Base-by-base conservation (phyloP, 2,329 filamentous ascomycete genomes). In the Chalara sp. region DNA sequence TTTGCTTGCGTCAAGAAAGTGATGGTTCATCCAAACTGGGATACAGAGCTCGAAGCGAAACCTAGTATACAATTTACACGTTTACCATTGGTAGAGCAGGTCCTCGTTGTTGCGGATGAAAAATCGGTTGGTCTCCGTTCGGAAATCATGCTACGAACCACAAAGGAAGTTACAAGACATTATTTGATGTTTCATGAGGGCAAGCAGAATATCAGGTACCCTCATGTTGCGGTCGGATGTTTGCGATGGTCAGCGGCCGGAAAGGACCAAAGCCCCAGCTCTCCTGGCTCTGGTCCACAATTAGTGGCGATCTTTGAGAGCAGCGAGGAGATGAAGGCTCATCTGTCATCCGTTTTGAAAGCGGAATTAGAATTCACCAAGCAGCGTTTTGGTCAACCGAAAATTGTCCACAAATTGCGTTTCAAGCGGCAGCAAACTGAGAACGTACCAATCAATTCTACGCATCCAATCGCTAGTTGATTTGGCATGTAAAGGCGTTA, bases 11-110 rank as follows among this genome's bases (percentile, higher is more conserved):
- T 58, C 1, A 47, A 50, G 12, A 60, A 56, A 12, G 54, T 61
- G 39, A 60, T 61, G 57, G 54, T 59, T 4, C 55, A 58, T 53
- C 57, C 59, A 2, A 59, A 58, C 32, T 58, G 53, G 46, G 57
- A 43, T 10, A 51, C 56, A 4, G 28, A 57, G 6, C 48, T 53
- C 5, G 55, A 53, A 39, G 21, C 21, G 3, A 48, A 42, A 21
- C 58, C 56, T 0, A 51, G 49, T 3, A 48, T 56, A 13, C 30
- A 28, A 11, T 53, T 58, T 32, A 52, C 55, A 31, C 52, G 50
- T 13, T 42, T 61, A 5, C 31, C 49, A 4, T 29, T 12, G 1
- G 40, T 60, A 3, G 47, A 56, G 29, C 21, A 44, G 12, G 21
- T 61, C 5, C 49, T 61, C 5, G 53, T 60, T 4, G 58, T 52